These are phyloP conservation scores for Berkeleyomyces basicola DNA, from an alignment of 2,329 filamentous ascomycete species.

Conservation along the genomic window DNA sequence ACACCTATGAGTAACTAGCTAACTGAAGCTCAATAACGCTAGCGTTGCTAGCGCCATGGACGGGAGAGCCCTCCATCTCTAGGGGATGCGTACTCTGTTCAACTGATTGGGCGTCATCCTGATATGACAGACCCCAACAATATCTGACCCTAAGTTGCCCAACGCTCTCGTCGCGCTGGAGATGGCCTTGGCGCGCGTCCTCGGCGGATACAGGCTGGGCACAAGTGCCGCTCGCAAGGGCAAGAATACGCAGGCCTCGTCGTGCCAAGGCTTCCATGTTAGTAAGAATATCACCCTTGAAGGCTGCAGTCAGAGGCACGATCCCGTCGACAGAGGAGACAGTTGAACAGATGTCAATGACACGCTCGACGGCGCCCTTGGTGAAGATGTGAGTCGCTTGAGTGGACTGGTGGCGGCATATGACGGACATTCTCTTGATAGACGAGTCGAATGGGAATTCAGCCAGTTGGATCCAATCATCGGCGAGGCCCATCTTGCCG, in stretches of 20 bases:
- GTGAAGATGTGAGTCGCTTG: slow-evolving; percentile 30
- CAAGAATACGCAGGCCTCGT: slow-evolving; percentile 51
- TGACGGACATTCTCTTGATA: slow-evolving; percentile 59
- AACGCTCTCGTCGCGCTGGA: slow-evolving; percentile 33
- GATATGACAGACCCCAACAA: too few species aligned
- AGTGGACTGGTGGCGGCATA: slow-evolving; percentile 31
- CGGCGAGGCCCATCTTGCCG: slow-evolving; percentile 22
- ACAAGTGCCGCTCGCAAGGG: slow-evolving; percentile 39
- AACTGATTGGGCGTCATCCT: too few species aligned
- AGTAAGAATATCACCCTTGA: slow-evolving; percentile 30
- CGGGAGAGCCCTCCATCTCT: too few species aligned
- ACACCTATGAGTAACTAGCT: too few species aligned
- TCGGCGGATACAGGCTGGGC: slow-evolving; percentile 22
- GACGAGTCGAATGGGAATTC: slow-evolving; percentile 60
- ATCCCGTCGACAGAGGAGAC: slow-evolving; percentile 29
- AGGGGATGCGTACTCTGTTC: too few species aligned
- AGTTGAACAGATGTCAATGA: too few species aligned
- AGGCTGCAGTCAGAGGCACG: slow-evolving; percentile 32
- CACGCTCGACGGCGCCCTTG: slow-evolving; percentile 30
- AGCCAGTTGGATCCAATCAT: slow-evolving; percentile 27
- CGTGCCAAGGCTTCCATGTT: slow-evolving; percentile 37
- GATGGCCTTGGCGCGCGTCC: slow-evolving; percentile 5
- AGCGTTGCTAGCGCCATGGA: too few species aligned
- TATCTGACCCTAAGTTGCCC: too few species aligned
- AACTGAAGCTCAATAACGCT: too few species aligned